Base-by-base conservation (phyloP, 768 basidiomycete genomes). In the Collybia sp. region DNA sequence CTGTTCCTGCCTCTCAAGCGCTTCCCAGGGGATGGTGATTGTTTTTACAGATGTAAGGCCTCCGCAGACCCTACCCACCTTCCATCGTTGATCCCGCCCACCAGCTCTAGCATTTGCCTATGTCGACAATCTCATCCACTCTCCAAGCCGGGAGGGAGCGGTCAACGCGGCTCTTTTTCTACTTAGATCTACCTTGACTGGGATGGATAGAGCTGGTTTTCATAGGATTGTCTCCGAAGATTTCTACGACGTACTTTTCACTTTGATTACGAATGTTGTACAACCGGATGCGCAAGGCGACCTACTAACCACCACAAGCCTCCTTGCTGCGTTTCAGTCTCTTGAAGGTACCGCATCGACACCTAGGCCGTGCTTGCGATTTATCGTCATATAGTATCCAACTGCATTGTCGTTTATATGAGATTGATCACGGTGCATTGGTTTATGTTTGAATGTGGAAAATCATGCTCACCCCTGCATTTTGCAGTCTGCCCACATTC, bases 21-120 rank as follows among this genome's bases (percentile, higher is more conserved):
- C 32, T 12, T 8, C 40, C 3, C n/a, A 81, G 90, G 93, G 20
- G 93, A 89, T 54, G 92, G 93, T 0, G 88, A 89, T 61, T 95
- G 93, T 60, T 95, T 94, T 64, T 96, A 94, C 62, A 75, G 93
- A 74, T 85, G 89, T 89, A 60, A 73, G 67, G 59, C 47, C 31
- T 35, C 13, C 13, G 18, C 40, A 32, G 3, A 13, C 19, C 34
- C 30, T n/a, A 8, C 20, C 10, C 36, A 11, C 17, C 10, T 35
- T 51, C 32, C 40, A 16, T 41, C 17, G 45, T 34, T 38, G 36
- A 30, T 38, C 38, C 45, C 43, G 50, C 54, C 47, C 53, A 52
- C 13, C 61, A 91, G 92, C 92, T 10, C 72, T 93, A 42, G 88
- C 82, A 6, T 91, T 90, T 53, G 82, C 89, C 5, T 92, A 87